These are phyloP conservation scores for Epichloe elymi DNA, from an alignment of 2,329 filamentous ascomycete species.

Conservation along the genomic window DNA sequence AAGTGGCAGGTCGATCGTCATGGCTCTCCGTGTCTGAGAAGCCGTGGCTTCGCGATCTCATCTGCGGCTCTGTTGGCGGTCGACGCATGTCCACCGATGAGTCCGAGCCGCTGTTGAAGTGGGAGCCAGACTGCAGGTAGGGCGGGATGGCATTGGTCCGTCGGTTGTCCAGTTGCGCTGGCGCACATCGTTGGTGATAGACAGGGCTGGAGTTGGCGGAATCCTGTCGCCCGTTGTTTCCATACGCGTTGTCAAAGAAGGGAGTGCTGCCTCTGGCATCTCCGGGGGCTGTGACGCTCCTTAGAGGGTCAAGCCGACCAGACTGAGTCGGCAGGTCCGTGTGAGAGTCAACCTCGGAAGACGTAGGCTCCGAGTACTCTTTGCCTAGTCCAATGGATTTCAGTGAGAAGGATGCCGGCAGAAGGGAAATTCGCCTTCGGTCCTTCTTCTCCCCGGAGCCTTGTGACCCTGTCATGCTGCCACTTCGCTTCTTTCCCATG, in stretches of 20 bases:
- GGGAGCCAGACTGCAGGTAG: slow-evolving; percentile 31
- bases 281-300: slow-evolving; percentile 22
- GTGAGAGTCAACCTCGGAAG: slow-evolving; percentile 36
- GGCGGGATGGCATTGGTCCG: slow-evolving; percentile 31
- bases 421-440: slow-evolving; percentile 57
- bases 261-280: slow-evolving; percentile 23
- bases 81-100: slow-evolving; percentile 37
- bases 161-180: slow-evolving; percentile 25
- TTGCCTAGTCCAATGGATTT: slow-evolving; percentile 50
- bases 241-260: slow-evolving; percentile 27
- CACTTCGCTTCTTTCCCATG: slow-evolving; percentile 57
- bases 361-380: slow-evolving; percentile 27
- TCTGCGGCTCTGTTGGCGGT: slow-evolving; percentile 24
- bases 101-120: slow-evolving; percentile 39
- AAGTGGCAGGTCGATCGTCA: slow-evolving; percentile 25
- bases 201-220: slow-evolving; percentile 21
- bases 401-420: slow-evolving; percentile 50
- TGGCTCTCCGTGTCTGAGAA: slow-evolving; percentile 30
- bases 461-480: slow-evolving; percentile 47
- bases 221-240: slow-evolving; percentile 23
- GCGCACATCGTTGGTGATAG: slow-evolving; percentile 29
- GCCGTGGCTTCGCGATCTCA: slow-evolving; percentile 30
- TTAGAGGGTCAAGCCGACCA: slow-evolving; percentile 15
- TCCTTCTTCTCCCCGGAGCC: slow-evolving; percentile 42
- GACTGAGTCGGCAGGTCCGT: slow-evolving; percentile 41